Conservation (phyloP, 257 asterid genomes). For the Fraxinus cuspidata region DNA sequence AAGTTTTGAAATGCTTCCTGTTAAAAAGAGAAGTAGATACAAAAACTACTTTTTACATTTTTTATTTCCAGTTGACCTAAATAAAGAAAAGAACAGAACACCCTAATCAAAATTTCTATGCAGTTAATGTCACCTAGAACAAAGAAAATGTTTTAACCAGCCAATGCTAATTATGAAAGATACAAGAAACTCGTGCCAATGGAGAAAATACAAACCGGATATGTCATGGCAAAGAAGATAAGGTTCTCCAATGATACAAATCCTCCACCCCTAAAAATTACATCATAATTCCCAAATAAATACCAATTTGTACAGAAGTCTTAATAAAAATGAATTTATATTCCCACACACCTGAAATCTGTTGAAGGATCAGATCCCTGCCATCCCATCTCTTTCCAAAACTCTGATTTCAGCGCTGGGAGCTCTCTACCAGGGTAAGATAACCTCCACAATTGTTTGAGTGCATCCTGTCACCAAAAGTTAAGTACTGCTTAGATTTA, state of each 20-base stretch:
- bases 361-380: conserved; percentile 97
- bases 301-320: conserved; percentile 7
- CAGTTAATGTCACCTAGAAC: not conserved
- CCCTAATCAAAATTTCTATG: not conserved
- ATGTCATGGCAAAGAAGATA: conserved; percentile 80
- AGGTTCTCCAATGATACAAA: conserved; percentile 90
- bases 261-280: conserved; percentile 88
- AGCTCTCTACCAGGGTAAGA: conserved; percentile 79
- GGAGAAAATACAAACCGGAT: conserved; percentile 66
- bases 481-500: not conserved
- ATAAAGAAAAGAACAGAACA: not conserved
- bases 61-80: not conserved
- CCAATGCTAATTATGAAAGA: not conserved
- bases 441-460: conserved; percentile 83
- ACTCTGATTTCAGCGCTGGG: conserved; percentile 88
- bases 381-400: conserved; percentile 99
- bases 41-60: not conserved
- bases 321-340: not conserved
- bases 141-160: too few relatives aligned
- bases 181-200: conserved; percentile 8
- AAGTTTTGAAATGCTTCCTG: conserved; percentile 78
- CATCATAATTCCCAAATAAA: conserved; percentile 22
- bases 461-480: conserved; percentile 71
- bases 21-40: not conserved
- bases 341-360: conserved; percentile 78